A percentile compares a stretch with the other conserved stretches of the same genome.
Evolutionary conservation across 768 basidiomycete species (phyloP).

Genomic region (Podaxis rugospora): DNA sequence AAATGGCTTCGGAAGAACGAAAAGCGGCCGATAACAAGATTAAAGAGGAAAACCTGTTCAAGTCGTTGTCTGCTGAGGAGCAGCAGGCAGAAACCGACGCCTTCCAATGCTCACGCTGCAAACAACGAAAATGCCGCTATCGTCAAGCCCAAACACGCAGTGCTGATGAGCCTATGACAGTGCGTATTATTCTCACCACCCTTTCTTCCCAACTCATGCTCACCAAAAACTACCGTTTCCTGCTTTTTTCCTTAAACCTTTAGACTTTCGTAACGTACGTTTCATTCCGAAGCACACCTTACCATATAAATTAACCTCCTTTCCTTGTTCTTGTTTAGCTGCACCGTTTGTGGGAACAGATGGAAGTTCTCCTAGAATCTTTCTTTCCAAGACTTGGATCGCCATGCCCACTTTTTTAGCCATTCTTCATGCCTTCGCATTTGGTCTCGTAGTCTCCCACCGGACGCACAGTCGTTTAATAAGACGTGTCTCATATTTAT

Average conservation of each 20-base stretch:
- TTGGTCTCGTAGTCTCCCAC: not conserved
- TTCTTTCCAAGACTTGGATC: not conserved
- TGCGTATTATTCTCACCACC: conserved; percentile 31
- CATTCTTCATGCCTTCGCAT: not conserved
- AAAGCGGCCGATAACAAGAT: conserved; percentile 82
- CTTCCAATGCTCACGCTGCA: conserved; percentile 96
- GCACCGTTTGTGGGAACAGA: conserved; percentile 53
- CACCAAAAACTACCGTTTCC: not conserved
- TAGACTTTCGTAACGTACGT: conserved; percentile 86
- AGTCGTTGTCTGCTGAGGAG: conserved; percentile 85
- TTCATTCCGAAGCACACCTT: not conserved
- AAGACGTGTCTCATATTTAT: not conserved
- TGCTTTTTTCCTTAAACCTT: conserved; percentile 3
- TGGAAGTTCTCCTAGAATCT: conserved; percentile 38
- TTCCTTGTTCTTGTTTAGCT: conserved; percentile 30
- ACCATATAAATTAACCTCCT: not conserved
- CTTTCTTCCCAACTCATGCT: not conserved
- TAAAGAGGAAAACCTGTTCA: conserved; percentile 81
- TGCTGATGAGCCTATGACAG: conserved; percentile 99
- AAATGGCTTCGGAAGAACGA: conserved; percentile 94
- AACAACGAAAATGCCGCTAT: conserved; percentile 88
- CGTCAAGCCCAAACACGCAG: conserved; percentile 96
- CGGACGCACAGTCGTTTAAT: not conserved
- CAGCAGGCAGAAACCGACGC: conserved; percentile 94
- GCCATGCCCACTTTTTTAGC: not conserved